Evolutionary conservation across 2,329 filamentous ascomycete species (phyloP), one percentile per base, ranked within the genome.

Genomic region (Colletotrichum chlorophyti): DNA sequence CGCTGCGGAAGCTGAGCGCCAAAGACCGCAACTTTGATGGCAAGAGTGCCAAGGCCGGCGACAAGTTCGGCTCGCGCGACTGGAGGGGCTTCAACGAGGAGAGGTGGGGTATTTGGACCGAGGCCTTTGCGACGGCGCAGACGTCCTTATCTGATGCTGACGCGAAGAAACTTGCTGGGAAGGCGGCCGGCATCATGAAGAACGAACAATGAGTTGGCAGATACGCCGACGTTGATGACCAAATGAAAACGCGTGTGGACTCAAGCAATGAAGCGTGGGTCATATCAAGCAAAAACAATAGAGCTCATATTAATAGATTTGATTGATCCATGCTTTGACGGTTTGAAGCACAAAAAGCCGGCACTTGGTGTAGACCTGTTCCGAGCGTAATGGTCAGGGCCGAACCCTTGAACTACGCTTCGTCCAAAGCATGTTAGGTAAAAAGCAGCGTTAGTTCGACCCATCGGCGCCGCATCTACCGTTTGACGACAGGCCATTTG

Each of bases 1-100:
- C 17, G 8, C 49, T 70, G 3, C 53, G 58, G 34, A 61, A 57
- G 29, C 24, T 68, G 12, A 60, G 54, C 19, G 15, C 50, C 5
- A 31, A 63, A 8, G 53, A 42, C 4, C 37, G 35, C 2, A 29
- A 15, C 11, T 54, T 69, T 11, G 31, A 52, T 4, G 64, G 26
- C 11, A 68, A 60, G 9, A 23, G 41, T 7, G 69, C 64, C 11
- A 47, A 17, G 3, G 12, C 64, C 6, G 64, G 64, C 5, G 43
- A 40, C 8, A 66, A 63, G 48, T 68, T 63, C 26, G 32, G 1
- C 2, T 61, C 60, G 1, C 62, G 63, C 21, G 61, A 34, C 5
- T 72, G 68, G 68, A 66, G 46, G 37, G 69, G 69, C 0, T 69
- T 70, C 45, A 68, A 53, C 37, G 41, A 62, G 11, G 64, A 69